Evolutionary conservation across 1,284 basidiomycete species (phyloP).

Genomic region (Marasmius tenuissimus): DNA sequence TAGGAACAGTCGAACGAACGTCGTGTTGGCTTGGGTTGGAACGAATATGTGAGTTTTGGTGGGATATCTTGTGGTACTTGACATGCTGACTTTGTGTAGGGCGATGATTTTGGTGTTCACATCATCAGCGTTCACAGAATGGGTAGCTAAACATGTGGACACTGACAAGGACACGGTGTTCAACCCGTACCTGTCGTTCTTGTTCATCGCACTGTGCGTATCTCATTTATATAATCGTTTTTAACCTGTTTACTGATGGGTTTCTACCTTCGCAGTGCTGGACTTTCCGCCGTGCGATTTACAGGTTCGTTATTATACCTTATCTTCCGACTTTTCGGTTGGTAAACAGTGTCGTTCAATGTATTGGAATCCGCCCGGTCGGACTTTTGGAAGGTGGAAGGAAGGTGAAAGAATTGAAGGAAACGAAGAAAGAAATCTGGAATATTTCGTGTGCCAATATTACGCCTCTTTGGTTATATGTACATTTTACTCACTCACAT

Average conservation of each 20-base stretch:
- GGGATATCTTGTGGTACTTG: constrained; percentile 10
- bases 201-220: constrained; percentile 80
- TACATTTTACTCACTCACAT: too few species aligned
- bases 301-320: constrained; percentile 77
- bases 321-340: constrained; percentile 69
- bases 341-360: constrained; percentile 23
- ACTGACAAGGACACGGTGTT: constrained; percentile 53
- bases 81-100: constrained; percentile 33
- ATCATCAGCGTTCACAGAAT: constrained; percentile 69
- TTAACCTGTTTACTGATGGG: not conserved
- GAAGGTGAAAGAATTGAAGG: not conserved
- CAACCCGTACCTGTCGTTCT: constrained; percentile 84
- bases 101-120: constrained; percentile 83
- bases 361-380: not conserved
- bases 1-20: constrained; percentile 80
- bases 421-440: not conserved
- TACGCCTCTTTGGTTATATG: not conserved
- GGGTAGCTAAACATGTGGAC: constrained; percentile 55
- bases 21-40: constrained; percentile 84
- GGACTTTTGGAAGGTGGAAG: not conserved
- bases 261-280: constrained; percentile 50
- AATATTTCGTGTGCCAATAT: not conserved
- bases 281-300: constrained; percentile 78
- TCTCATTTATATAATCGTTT: constrained; percentile 6
- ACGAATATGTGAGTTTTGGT: constrained; percentile 68